Evolutionary conservation across 306 rosid species (phyloP).

Genomic region (Acacia confusa): DNA sequence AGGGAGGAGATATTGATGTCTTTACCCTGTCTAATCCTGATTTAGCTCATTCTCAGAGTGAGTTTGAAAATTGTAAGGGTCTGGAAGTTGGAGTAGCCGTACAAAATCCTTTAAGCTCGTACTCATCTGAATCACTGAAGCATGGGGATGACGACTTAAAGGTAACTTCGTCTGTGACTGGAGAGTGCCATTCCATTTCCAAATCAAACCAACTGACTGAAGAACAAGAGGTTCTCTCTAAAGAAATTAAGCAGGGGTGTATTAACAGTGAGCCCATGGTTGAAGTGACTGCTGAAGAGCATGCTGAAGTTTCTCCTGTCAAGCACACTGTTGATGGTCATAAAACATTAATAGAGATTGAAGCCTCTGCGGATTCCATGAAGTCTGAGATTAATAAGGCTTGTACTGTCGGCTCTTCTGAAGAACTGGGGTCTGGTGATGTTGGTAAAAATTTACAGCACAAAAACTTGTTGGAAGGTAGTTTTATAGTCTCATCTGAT

Average conservation of each 20-base stretch:
- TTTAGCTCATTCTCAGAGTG: conserved; percentile 39
- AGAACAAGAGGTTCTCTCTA: conserved; percentile 32
- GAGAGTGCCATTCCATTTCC: conserved; percentile 33
- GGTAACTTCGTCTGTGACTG: conserved; percentile 25
- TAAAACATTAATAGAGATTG: conserved; percentile 38
- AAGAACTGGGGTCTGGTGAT: conserved; percentile 40
- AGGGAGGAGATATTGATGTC: conserved; percentile 34
- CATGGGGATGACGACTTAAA: conserved; percentile 30
- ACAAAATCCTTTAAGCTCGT: conserved; percentile 33
- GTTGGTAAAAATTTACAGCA: conserved; percentile 18
- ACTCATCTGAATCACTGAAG: conserved; percentile 29
- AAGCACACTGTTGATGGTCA: conserved; percentile 28
- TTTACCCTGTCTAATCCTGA: conserved; percentile 35
- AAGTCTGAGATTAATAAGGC: conserved; percentile 33
- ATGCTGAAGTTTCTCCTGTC: conserved; percentile 36
- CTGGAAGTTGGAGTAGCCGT: conserved; percentile 27
- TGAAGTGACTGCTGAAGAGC: conserved; percentile 41
- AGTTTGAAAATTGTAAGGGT: conserved; percentile 44
- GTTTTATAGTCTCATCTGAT: conserved; percentile 17
- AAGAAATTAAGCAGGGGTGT: conserved; percentile 30
- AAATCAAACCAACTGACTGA: conserved; percentile 41
- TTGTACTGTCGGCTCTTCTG: conserved; percentile 26
- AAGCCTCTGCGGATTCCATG: conserved; percentile 32
- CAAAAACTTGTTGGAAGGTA: conserved; percentile 29
- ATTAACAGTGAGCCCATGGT: conserved; percentile 29